Evolutionary conservation across 768 basidiomycete species (phyloP), one percentile per base, ranked within the genome.

Genomic region (Phallus indusiatus): DNA sequence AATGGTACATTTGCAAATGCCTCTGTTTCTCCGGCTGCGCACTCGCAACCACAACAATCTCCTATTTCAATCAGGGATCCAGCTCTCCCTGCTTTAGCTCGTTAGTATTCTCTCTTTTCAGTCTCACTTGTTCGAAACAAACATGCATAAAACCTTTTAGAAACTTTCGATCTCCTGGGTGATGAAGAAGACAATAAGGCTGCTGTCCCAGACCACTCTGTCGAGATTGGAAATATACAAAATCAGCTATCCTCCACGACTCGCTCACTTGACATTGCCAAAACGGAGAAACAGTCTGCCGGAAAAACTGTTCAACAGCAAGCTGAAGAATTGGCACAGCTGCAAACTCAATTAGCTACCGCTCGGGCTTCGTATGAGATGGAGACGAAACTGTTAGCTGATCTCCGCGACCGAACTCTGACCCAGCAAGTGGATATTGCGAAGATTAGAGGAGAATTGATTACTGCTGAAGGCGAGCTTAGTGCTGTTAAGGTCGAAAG

Each of bases 401-500:
- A 81, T 24, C 76, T 95, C 33, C 83, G 82, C 58, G 85, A 89
- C 33, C 82, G 91, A 11, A 80, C 80, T 52, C 71, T 77, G 0
- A 74, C 76, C 8, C 94, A 96, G 73, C 76, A 76, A 1, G 74
- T 79, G 17, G 85, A 88, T 18, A 86, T 96, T 28, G 79, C 84
- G 65, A 86, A 83, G 68, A 70, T 82, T 3, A 78, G 81, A 54
- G 81, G 85, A 55, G 88, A 95, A 60, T 74, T 97, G 37, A 98
- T 99, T 64, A 78, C 79, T 47, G 86, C 89, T 4, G 94, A 98
- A 74, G 93, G 91, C 67, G 93, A 97, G 63, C 77, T 99, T 46
- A 92, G 90, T 63, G 94, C 88, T 8, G 67, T 95, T 50, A 78
- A 86, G 16, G 83, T 92, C 20, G 94, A 97, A 74, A 97, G 94